These are phyloP conservation scores for Hamamelis virginiana DNA, from an alignment of 164 flowering plant genomes.

Conservation along the genomic window DNA sequence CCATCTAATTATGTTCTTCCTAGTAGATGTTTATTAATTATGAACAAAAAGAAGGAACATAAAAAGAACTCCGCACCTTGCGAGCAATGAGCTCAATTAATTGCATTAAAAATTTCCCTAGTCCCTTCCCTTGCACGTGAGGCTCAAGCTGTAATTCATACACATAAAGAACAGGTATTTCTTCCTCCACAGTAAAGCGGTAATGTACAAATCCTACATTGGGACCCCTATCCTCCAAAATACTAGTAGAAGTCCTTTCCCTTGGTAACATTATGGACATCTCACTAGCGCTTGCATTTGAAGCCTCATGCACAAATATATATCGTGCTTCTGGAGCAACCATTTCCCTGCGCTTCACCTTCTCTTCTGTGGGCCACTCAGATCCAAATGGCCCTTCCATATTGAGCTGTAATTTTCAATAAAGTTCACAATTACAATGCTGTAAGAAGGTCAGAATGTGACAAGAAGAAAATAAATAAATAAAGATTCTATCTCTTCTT, in stretches of 20 bases:
- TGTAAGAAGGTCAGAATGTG: background rate
- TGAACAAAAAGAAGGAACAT: constrained; percentile 4
- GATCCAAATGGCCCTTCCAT: constrained; percentile 78
- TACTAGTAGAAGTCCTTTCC: constrained; percentile 7
- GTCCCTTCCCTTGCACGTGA: constrained; percentile 71
- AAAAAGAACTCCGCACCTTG: constrained; percentile 44
- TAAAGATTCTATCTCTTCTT: background rate
- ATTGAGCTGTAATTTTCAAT: constrained; percentile 44
- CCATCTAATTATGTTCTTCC: background rate
- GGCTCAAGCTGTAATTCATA: constrained; percentile 91
- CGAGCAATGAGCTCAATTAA: constrained; percentile 83
- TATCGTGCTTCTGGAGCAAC: constrained; percentile 81
- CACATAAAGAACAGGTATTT: constrained; percentile 81
- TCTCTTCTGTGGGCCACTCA: constrained; percentile 83
- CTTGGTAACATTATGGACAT: constrained; percentile 8
- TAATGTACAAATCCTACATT: constrained; percentile 86
- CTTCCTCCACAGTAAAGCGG: constrained; percentile 83
- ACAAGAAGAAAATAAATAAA: background rate
- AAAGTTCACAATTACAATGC: background rate
- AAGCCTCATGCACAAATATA: constrained; percentile 55
- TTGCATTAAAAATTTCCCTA: constrained; percentile 85
- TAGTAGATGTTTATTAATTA: background rate
- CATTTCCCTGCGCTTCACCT: constrained; percentile 86
- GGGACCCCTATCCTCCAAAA: constrained; percentile 25
- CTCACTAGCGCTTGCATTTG: constrained; percentile 25